These are phyloP conservation scores for Parachaetomium inaequale DNA, from an alignment of 495 filamentous ascomycete species.

Conservation along the genomic window DNA sequence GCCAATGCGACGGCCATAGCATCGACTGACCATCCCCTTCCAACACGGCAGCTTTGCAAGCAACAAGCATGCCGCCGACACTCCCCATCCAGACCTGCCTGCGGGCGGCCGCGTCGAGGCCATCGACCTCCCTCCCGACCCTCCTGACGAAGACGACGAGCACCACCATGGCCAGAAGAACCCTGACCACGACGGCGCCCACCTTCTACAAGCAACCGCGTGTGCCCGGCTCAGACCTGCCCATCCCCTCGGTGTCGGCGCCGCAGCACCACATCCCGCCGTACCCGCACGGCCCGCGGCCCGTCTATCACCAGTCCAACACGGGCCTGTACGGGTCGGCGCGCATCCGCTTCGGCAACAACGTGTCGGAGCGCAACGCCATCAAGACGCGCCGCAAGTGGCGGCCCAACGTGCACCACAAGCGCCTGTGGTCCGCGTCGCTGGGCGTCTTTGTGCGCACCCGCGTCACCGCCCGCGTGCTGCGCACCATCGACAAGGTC, in stretches of 20 bases:
- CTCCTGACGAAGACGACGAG: constrained; percentile 13
- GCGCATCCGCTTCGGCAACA: constrained; percentile 87
- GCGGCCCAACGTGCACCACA: constrained; percentile 81
- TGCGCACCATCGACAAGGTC: constrained; percentile 81
- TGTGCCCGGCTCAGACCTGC: constrained; percentile 27
- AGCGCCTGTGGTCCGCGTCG: constrained; percentile 67
- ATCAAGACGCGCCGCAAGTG: constrained; percentile 82
- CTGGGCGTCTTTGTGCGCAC: constrained; percentile 65
- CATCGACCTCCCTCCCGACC: background rate
- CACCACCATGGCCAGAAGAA: constrained; percentile 5
- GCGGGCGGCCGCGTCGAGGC: constrained; percentile 11
- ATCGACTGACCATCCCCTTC: background rate
- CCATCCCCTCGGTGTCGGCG: constrained; percentile 30
- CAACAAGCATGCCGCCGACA: constrained; percentile 22
- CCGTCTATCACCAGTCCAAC: constrained; percentile 82
- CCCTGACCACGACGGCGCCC: constrained; percentile 28
- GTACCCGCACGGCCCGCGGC: constrained; percentile 81
- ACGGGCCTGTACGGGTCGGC: constrained; percentile 76
- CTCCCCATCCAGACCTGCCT: constrained; percentile 18
- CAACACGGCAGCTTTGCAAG: background rate
- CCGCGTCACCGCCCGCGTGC: constrained; percentile 67
- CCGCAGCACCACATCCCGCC: constrained; percentile 51
- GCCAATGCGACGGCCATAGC: constrained; percentile 22
- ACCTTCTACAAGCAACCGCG: constrained; percentile 26
- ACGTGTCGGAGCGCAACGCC: constrained; percentile 69